phyloP scores from a whole-genome alignment of 176 grass and related monocot species.

The Tillandsia leiboldiana region DNA sequence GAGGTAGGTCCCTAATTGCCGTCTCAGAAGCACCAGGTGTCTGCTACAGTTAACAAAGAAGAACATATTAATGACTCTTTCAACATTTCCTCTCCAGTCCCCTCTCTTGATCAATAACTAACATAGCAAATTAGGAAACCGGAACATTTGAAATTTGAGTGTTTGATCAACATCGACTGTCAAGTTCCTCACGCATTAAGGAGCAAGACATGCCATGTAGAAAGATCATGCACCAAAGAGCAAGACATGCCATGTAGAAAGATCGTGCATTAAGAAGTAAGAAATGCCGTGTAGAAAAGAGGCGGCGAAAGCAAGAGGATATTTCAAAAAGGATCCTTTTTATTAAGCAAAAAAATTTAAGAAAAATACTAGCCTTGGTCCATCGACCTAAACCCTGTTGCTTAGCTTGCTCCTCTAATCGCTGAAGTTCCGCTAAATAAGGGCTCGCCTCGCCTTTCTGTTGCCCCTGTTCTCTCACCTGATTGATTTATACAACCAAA shows the following conservation, averaged over 20 bases:
- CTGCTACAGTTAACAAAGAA: conserved; percentile 34
- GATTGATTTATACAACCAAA: neutral
- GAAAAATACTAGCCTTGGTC: conserved; percentile 56
- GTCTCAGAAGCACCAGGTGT: conserved; percentile 65
- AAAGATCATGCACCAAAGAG: too few species aligned
- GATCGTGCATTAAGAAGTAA: too few species aligned
- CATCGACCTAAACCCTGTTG: conserved; percentile 86
- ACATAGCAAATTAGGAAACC: too few species aligned
- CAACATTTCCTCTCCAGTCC: too few species aligned
- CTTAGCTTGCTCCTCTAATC: conserved; percentile 81
- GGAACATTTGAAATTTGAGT: too few species aligned
- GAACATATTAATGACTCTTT: conserved; percentile 1
- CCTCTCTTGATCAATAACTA: too few species aligned
- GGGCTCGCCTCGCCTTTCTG: conserved; percentile 65
- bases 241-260: too few species aligned
- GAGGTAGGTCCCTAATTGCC: conserved; percentile 84
- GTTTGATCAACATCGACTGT: too few species aligned
- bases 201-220: too few species aligned
- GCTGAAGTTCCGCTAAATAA: conserved; percentile 47
- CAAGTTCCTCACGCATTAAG: too few species aligned
- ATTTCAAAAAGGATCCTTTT: too few species aligned
- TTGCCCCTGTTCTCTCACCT: conserved; percentile 76
- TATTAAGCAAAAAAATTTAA: neutral
- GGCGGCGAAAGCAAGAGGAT: neutral
- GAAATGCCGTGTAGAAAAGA: conserved; percentile 9